Evolutionary conservation across 2,329 filamentous ascomycete genomes (phyloP).

Genomic region (Plenodomus biglobosus): DNA sequence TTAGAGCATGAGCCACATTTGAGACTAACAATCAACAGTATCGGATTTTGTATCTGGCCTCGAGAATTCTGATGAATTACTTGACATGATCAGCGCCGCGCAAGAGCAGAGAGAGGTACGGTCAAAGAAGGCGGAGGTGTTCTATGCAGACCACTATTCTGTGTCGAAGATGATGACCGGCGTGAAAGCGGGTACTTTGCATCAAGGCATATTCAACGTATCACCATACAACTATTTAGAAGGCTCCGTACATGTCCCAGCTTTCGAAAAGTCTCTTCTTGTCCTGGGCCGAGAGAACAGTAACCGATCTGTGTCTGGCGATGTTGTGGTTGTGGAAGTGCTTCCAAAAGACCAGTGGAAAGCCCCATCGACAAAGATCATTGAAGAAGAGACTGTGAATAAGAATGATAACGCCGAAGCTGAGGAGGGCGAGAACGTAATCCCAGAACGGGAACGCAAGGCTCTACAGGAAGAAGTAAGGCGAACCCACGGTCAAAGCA

Average conservation of each 20-base stretch:
- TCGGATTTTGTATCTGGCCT: constrained; percentile 79
- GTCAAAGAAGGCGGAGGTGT: constrained; percentile 67
- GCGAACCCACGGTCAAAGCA: constrained; percentile 73
- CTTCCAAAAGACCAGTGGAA: constrained; percentile 97
- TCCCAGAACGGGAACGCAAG: constrained; percentile 83
- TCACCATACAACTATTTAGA: constrained; percentile 98
- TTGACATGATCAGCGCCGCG: constrained; percentile 90
- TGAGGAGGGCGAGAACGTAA: constrained; percentile 70
- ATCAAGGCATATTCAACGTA: constrained; percentile 94
- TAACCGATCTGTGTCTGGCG: constrained; percentile 89
- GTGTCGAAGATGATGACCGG: constrained; percentile 94
- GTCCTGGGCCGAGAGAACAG: constrained; percentile 93
- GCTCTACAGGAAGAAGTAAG: constrained; percentile 91
- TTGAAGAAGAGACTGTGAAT: constrained; percentile 89
- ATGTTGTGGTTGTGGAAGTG: constrained; percentile 90
- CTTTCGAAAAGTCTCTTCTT: constrained; percentile 86
- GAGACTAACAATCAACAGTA: constrained; percentile 31
- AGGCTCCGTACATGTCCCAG: constrained; percentile 83
- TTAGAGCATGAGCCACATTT: not conserved
- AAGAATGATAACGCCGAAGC: constrained; percentile 91
- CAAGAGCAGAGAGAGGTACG: constrained; percentile 67
- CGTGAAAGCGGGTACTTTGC: constrained; percentile 81
- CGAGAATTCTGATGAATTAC: constrained; percentile 77
- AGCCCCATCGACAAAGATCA: constrained; percentile 88
- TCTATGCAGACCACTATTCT: constrained; percentile 88